These are phyloP conservation scores for Dipodascus geniculatus DNA, from an alignment of 805 yeast species.

Conservation along the genomic window DNA sequence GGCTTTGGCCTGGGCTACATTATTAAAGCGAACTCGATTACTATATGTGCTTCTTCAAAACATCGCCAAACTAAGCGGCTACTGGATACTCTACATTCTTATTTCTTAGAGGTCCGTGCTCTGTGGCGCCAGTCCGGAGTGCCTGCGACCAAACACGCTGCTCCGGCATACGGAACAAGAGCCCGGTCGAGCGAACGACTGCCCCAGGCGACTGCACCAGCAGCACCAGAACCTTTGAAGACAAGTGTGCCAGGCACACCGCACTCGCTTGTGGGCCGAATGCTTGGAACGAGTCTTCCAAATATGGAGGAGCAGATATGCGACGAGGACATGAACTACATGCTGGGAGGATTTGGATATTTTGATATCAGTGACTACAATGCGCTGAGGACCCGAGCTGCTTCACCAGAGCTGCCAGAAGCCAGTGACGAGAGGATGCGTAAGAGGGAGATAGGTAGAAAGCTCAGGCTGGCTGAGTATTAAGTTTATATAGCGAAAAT, in stretches of 20 bases:
- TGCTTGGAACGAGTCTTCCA: slow-evolving; percentile 6
- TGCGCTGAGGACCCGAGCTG: slow-evolving; percentile 44
- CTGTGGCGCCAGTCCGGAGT: slow-evolving; percentile 21
- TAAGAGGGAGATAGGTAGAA: slow-evolving; percentile 47
- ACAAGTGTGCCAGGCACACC: not conserved
- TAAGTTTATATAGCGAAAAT: slow-evolving; percentile 24
- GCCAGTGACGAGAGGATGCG: slow-evolving; percentile 28
- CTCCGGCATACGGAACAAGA: slow-evolving; percentile 10
- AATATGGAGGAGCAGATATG: slow-evolving; percentile 12
- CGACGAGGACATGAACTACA: slow-evolving; percentile 23
- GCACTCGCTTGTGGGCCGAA: slow-evolving; percentile 10
- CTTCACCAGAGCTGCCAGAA: slow-evolving; percentile 41
- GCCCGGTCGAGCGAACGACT: slow-evolving; percentile 15
- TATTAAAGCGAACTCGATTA: slow-evolving; percentile 65
- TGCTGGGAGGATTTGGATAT: slow-evolving; percentile 79
- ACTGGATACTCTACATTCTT: slow-evolving; percentile 53
- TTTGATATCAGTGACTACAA: slow-evolving; percentile 59
- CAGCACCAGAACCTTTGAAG: not conserved
- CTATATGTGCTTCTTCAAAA: slow-evolving; percentile 76
- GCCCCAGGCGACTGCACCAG: not conserved
- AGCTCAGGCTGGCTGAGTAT: slow-evolving; percentile 52
- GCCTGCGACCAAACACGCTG: not conserved
- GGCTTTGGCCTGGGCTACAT: slow-evolving; percentile 93
- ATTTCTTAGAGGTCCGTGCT: slow-evolving; percentile 45
- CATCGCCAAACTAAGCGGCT: slow-evolving; percentile 80